Evolutionary conservation across 768 basidiomycete species (phyloP).

Genomic region (Amyloporia xantha): DNA sequence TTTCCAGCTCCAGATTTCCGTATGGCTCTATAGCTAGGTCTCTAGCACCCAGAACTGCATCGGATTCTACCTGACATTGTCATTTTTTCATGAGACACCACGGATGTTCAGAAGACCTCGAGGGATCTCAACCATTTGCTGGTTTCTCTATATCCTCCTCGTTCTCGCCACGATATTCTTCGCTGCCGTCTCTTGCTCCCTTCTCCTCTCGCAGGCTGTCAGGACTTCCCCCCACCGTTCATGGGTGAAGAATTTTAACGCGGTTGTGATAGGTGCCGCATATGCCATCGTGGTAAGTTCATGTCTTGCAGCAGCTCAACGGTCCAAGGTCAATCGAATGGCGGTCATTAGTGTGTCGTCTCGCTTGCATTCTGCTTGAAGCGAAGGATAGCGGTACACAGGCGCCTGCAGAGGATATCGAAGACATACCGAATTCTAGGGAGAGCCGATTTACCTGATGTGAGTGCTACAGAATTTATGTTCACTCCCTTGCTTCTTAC

Average conservation of each 20-base stretch:
- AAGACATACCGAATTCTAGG: constrained; percentile 49
- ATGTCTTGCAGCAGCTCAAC: too few relatives aligned
- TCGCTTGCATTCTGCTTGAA: constrained; percentile 63
- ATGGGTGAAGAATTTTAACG: constrained; percentile 61
- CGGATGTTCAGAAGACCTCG: constrained; percentile 25
- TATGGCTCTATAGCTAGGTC: too few relatives aligned
- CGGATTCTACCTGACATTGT: too few relatives aligned
- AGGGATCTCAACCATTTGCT: constrained; percentile 44
- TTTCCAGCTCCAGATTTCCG: too few relatives aligned
- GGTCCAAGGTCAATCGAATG: too few relatives aligned
- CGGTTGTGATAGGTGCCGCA: constrained; percentile 60
- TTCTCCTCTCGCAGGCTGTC: constrained; percentile 66
- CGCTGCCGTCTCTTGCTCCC: constrained; percentile 54
- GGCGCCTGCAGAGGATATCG: constrained; percentile 61
- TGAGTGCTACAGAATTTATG: constrained; percentile 19
- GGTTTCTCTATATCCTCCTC: constrained; percentile 40
- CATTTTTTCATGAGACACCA: not conserved
- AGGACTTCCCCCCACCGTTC: constrained; percentile 49
- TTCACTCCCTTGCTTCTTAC: not conserved
- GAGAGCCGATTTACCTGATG: constrained; percentile 55
- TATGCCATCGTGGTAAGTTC: constrained; percentile 60
- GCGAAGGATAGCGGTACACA: constrained; percentile 58
- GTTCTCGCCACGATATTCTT: constrained; percentile 30
- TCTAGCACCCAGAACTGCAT: too few relatives aligned
- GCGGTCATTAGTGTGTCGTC: constrained; percentile 47